Conservation (phyloP, 2,329 filamentous ascomycete genomes). For the Ophiosphaerella narmari region DNA sequence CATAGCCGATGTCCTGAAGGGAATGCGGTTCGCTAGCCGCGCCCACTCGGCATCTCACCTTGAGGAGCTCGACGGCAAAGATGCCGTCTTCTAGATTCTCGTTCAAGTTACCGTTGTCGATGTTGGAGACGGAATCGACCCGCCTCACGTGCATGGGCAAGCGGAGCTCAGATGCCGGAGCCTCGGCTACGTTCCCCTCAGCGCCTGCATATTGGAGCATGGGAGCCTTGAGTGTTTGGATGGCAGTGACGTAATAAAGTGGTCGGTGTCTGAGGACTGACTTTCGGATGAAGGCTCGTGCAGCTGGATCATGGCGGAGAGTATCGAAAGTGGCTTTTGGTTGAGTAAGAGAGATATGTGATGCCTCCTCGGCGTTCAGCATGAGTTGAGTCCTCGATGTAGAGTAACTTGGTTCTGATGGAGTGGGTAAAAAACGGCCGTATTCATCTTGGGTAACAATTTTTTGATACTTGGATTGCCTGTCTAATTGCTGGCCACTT, state of each 20-base stretch:
- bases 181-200: conserved; percentile 17
- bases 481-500: conserved; percentile 4
- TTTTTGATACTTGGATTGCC: conserved; percentile 20
- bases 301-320: conserved; percentile 23
- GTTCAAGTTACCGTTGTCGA: conserved; percentile 3
- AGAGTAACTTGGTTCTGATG: neutral
- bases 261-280: conserved; percentile 52
- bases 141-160: conserved; percentile 27
- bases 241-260: conserved; percentile 49
- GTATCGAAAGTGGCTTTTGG: conserved; percentile 27
- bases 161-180: conserved; percentile 8
- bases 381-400: neutral
- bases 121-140: conserved; percentile 23
- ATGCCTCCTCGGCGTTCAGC: conserved; percentile 25
- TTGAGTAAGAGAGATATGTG: conserved; percentile 15
- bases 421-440: conserved; percentile 13
- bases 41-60: conserved; percentile 32
- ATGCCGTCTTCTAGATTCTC: conserved; percentile 15
- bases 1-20: conserved; percentile 33
- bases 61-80: conserved; percentile 28
- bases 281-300: conserved; percentile 27
- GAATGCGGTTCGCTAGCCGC: conserved; percentile 28
- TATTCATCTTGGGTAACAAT: conserved; percentile 23
- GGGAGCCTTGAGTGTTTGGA: conserved; percentile 51
- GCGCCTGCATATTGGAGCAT: conserved; percentile 16